Base-by-base conservation (phyloP, 164 flowering plant species). In the Tetrastigma voinierianum region DNA sequence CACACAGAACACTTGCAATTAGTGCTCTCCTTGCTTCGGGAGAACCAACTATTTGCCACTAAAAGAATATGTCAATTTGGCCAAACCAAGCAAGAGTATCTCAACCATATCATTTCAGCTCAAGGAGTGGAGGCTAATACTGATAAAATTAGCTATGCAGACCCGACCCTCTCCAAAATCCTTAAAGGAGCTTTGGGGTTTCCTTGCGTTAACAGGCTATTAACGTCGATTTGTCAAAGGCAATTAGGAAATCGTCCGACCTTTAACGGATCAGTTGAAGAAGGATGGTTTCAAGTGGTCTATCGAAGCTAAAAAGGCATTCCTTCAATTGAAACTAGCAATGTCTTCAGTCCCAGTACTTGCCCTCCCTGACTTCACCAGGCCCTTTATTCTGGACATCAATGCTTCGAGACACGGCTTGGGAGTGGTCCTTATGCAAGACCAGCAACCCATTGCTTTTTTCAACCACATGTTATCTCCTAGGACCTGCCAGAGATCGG, bases 211-310 rank as follows among this genome's bases (percentile, higher is more conserved):
- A 11, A 15, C 49, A 9, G 67, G 61, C n/a, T n/a, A n/a, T n/a
- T n/a, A n/a, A n/a, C n/a, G n/a, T 0, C 14, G 46, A 15, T 70
- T 70, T 15, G 40, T 70, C 0, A 8, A 43, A 16, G 6, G 14
- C 25, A n/a, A n/a, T n/a, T 70, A 21, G 1, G 49, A 1, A 7
- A 64, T 58, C 0, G 57, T 32, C 1, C 2, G 1, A 3, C n/a
- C 68, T 1, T 51, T 70, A 4, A 70, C 63, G 1, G 1, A 46
- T 0, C 15, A 46, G 45, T n/a, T 70, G n/a, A 49, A 51, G 25
- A 47, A 65, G 23, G 68, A 70, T 24, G 13, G 10, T 0, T 64
- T 70, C 20, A 8, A 1, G n/a, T 70, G 73, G 73, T 20, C 43
- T 20, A 12, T 57, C 53, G 5, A 3, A n/a, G n/a, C n/a, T n/a